Evolutionary conservation across 2,329 filamentous ascomycete species (phyloP).

Genomic region (Colletotrichum paranaense): DNA sequence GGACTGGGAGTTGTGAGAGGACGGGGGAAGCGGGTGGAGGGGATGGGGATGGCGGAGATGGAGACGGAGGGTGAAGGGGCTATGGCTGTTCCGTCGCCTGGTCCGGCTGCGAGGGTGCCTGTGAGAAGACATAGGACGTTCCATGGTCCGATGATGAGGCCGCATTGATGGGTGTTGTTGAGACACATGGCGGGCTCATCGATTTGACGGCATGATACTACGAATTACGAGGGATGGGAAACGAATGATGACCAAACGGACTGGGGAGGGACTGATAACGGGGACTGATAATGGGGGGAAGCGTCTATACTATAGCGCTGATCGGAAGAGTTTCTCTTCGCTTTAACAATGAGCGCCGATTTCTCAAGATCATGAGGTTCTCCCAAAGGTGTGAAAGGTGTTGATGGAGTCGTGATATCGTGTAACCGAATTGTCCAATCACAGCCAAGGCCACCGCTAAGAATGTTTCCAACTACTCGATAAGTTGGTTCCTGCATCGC

Average conservation of each 20-base stretch:
- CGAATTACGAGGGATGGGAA: not conserved
- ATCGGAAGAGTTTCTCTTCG: not conserved
- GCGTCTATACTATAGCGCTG: not conserved
- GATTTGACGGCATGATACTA: not conserved
- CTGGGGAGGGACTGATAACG: no score
- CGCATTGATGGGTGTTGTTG: not conserved
- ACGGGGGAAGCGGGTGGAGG: not conserved
- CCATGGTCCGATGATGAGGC: slow-evolving; percentile 28
- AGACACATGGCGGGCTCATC: not conserved
- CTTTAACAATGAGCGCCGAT: not conserved
- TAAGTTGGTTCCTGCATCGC: slow-evolving; percentile 5
- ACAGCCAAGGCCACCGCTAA: not conserved
- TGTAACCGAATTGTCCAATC: slow-evolving; percentile 22
- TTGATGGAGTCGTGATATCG: no score
- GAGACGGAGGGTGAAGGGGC: not conserved
- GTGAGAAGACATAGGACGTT: slow-evolving; percentile 5
- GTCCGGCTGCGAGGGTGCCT: not conserved
- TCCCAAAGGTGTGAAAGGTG: not conserved
- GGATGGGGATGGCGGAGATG: not conserved
- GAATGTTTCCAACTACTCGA: not conserved
- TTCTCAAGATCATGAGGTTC: not conserved
- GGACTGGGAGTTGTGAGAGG: not conserved
- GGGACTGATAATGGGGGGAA: not conserved
- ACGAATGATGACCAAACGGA: no score
- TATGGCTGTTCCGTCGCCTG: not conserved